Base-by-base conservation (phyloP, 192 early-diverging fungal genomes). In the Podila horticola region DNA sequence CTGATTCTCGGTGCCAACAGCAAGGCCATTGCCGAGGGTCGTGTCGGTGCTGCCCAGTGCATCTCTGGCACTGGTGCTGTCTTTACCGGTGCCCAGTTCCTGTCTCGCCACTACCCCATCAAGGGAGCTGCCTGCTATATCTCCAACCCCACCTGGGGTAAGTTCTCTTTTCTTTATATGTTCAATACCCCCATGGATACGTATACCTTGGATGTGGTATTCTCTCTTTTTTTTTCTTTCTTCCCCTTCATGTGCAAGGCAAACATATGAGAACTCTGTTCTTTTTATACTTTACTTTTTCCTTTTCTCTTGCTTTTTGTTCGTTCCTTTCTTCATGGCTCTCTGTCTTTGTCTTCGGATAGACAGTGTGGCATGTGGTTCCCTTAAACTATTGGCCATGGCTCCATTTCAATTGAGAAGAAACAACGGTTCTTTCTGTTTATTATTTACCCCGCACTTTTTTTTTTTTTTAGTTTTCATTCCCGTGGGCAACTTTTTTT, bases 91-190 rank as follows among this genome's bases (percentile, higher is more conserved):
- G 96, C 94, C 3, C 88, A 89, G 50, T 96, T 99, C 73, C 87
- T 99, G 65, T 76, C 85, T 63, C 85, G 91, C 68, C 95, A 93
- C 79, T 93, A 90, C 68, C 85, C 81, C 8, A 38, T 79, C 70
- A 82, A 85, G 64, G 85, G 79, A 58, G 89, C 90, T 22, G 87
- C 89, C 19, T 88, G 94, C 58, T 95, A 94, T 67, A 91, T 99
- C 62, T 97, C 97, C 69, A 94, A 97, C 63, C 98, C 98, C 13
- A 99, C 96, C 11, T 99, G 98, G 98, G 96, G 94, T 93, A 82
- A 72, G 83, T 75, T n/a, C 6, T 38, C 30, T 55, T 74, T n/a
- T 17, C 31, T 36, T 55, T 74, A 33, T 31, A 33, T 58, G 15
- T 45, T 45, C 41, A 41, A 10, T 12, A 41, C 38, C 38, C 38